These are phyloP conservation scores for Aspergillus vadensis DNA, from an alignment of 2,329 filamentous ascomycete genomes.

Conservation along the genomic window DNA sequence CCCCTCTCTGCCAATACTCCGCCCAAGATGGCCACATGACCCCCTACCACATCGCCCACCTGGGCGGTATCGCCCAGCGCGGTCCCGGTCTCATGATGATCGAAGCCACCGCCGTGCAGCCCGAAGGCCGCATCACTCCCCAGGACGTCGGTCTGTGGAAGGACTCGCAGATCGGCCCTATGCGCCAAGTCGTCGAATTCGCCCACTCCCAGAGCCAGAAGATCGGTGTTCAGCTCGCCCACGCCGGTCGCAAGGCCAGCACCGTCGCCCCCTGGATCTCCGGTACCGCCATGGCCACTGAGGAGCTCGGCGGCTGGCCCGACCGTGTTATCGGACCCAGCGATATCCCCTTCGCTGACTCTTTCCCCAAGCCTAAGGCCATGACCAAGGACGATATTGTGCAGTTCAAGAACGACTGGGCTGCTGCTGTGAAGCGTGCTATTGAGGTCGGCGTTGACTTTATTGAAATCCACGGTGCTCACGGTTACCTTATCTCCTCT, in stretches of 20 bases:
- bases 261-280: conserved; percentile 57
- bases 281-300: conserved; percentile 42
- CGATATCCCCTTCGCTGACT: conserved; percentile 63
- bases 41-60: conserved; percentile 78
- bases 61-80: conserved; percentile 74
- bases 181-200: conserved; percentile 71
- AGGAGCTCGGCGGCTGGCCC: conserved; percentile 57
- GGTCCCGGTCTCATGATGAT: conserved; percentile 74
- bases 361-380: conserved; percentile 64
- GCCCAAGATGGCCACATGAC: conserved; percentile 72
- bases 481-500: conserved; percentile 72
- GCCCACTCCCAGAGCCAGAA: conserved; percentile 76
- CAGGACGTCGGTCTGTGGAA: conserved; percentile 67
- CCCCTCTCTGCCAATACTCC: conserved; percentile 68
- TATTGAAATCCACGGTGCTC: conserved; percentile 78
- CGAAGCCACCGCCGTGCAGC: conserved; percentile 74
- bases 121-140: conserved; percentile 81
- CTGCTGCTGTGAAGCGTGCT: conserved; percentile 59
- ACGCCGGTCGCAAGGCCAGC: conserved; percentile 69
- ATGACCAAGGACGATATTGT: conserved; percentile 71
- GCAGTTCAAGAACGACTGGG: conserved; percentile 64
- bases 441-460: conserved; percentile 73
- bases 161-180: conserved; percentile 74
- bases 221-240: conserved; percentile 77
- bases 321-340: conserved; percentile 59